phyloP scores from a whole-genome alignment of 2,329 filamentous ascomycete genomes.

The Hypoxylon sp. region DNA sequence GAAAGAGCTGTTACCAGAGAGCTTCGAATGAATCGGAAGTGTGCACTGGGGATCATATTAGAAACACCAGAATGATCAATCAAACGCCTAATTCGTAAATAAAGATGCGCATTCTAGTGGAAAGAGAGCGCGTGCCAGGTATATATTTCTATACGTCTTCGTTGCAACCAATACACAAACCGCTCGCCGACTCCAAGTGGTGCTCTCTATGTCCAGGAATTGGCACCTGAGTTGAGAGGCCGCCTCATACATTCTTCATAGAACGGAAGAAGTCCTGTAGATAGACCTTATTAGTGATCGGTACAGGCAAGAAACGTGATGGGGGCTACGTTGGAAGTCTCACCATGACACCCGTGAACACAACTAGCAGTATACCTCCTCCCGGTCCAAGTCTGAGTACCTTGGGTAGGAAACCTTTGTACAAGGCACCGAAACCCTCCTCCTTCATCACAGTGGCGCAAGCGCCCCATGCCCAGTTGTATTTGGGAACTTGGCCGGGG shows the following conservation, averaged over 20 bases:
- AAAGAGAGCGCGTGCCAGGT: constrained; percentile 3
- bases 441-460: constrained; percentile 88
- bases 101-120: neutral
- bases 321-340: neutral
- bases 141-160: constrained; percentile 22
- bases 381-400: constrained; percentile 72
- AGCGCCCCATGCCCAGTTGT: constrained; percentile 97
- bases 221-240: neutral
- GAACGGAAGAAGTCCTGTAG: constrained; percentile 39
- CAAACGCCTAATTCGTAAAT: neutral
- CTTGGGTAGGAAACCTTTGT: constrained; percentile 98
- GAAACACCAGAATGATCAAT: neutral
- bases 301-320: neutral
- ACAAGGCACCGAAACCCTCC: constrained; percentile 89
- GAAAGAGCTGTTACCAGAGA: no score
- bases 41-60: neutral
- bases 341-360: constrained; percentile 82
- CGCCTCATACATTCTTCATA: constrained; percentile 26
- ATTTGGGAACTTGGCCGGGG: constrained; percentile 84
- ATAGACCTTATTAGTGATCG: constrained; percentile 8
- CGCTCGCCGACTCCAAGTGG: constrained; percentile 7
- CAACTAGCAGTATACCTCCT: constrained; percentile 74
- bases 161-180: constrained; percentile 24
- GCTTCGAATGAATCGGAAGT: neutral
- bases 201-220: neutral